Base-by-base conservation (phyloP, 2,329 filamentous ascomycete genomes). In the Teratosphaeria zuluensis region DNA sequence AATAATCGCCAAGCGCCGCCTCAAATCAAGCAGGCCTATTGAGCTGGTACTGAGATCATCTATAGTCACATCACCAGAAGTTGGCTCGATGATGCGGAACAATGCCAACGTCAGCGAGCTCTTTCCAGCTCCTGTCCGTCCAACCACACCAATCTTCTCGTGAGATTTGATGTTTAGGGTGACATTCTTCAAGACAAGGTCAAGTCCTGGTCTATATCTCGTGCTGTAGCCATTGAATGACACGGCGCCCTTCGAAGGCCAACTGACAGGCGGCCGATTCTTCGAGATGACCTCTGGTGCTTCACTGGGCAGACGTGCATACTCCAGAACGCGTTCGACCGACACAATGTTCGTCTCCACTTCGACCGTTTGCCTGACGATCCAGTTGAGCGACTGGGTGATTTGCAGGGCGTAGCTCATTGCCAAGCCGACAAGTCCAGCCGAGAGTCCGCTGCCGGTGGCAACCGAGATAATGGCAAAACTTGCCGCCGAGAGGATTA, bases 341-440 rank as follows among this genome's bases (percentile, higher is more conserved):
- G 92, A 96, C 53, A 99, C 92, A 69, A 99, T 99, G 75, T 99
- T 99, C n/a, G 92, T 97, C 80, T 99, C 95, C n/a, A 99, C 94
- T 75, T 99, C 95, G 35, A 99, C 94, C 0, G 92, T 96, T 76
- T 99, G 94, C 60, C 95, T 86, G 56, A 99, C 94, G 69, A 99
- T 96, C 94, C 94, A 99, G 78, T 97, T 99, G 69, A 99, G 82
- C 38, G 92, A 96, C 65, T 92, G 89, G 1, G 94, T 99, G 70
- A 99, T 97, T 77, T 96, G 90, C 63, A 99, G 82, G 46, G 92
- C 94, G 75, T 97, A 96, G 53, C 92, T 96, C 91, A 99, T 96
- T 63, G 89, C 85, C 69, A 99, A 79, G 78, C 95, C 95, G 56
- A 97, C 92, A 75, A 85, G 79, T 59, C 94, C 94, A 7, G 85